Evolutionary conservation across 345 rosid genomes (phyloP).

Genomic region (sweet orange (Citrus sinensis)): DNA sequence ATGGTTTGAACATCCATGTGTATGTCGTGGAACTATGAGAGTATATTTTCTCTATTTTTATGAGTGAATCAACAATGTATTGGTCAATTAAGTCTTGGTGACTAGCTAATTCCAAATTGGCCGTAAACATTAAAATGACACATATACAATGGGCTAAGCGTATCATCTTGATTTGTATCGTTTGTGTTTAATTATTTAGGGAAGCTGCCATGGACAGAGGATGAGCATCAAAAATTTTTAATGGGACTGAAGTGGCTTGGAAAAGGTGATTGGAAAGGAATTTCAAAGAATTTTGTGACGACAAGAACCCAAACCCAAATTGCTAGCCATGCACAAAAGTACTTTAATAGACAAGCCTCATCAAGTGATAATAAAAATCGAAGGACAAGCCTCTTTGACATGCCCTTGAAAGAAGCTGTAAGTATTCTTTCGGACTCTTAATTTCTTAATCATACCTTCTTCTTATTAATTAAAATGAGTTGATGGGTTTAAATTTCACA

Average conservation of each 20-base stretch:
- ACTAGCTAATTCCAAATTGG: too few relatives aligned
- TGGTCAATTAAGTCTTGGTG: too few relatives aligned
- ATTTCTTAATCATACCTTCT: neutral
- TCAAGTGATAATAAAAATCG: neutral
- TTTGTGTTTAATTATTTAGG: too few relatives aligned
- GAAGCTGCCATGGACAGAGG: slow-evolving; percentile 29
- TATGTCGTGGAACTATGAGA: too few relatives aligned
- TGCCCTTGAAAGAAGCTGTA: neutral
- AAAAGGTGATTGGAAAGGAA: slow-evolving; percentile 35
- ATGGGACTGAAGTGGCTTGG: slow-evolving; percentile 31
- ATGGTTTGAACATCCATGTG: too few relatives aligned
- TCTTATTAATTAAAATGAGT: neutral
- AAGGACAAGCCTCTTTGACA: neutral
- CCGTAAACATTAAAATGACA: too few relatives aligned
- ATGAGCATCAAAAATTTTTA: slow-evolving; percentile 32
- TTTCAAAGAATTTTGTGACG: slow-evolving; percentile 24
- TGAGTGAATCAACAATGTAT: too few relatives aligned
- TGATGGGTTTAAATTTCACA: neutral
- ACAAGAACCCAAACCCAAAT: slow-evolving; percentile 32
- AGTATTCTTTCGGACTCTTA: neutral
- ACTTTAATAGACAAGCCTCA: slow-evolving; percentile 24
- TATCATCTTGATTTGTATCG: too few relatives aligned
- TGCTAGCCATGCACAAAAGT: slow-evolving; percentile 41
- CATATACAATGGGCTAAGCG: too few relatives aligned
- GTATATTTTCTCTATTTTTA: too few relatives aligned